Base-by-base conservation (phyloP, 345 rosid genomes). In the Arabidopsis suecica region DNA sequence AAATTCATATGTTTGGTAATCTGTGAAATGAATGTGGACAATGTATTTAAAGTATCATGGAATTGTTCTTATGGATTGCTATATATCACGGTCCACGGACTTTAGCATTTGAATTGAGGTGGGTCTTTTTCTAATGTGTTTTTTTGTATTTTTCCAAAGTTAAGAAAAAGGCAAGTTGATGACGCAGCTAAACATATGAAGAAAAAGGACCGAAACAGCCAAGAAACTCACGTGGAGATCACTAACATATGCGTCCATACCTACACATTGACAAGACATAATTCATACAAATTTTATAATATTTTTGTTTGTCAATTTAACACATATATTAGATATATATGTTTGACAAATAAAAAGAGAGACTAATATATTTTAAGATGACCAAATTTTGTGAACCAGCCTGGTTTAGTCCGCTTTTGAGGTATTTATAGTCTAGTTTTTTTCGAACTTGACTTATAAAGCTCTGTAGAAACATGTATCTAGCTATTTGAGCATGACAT, bases 171-270 rank as follows among this genome's bases (percentile, higher is more conserved):
- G 40, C 9, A 53, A 76, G 3, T 68, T 60, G 33, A 61, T 51
- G 57, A 76, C 79, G 79, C 63, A 76, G 3, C 69, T 11, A 32
- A 13, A 45, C 49, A 61, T 41, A 51, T 42, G 23, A 20, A 53
- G 63, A 16, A 57, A 49, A 40, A 41, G 18, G 57, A 68, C 45
- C 53, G 55, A 50, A 75, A 75, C 63, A 34, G 14, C 63, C 56
- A 76, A 61, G 57, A 51, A 68, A 42, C 57, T 61, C 69, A 42
- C 69, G 62, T 61, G 69, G 69, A 61, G 37, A 28, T 34, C 79
- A 76, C 79, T 11, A 41, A 45, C 57, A 14, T 10, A 44, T 42
- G 37, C 14, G 28, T 49, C 40, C 61, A 36, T 48, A 23, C 25
- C 25, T 23, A 23, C 25, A 23, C 1, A 1, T 23, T 23, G 60